Evolutionary conservation across 176 grass and related monocot species (phyloP).

Genomic region (Tuctoria greenei): DNA sequence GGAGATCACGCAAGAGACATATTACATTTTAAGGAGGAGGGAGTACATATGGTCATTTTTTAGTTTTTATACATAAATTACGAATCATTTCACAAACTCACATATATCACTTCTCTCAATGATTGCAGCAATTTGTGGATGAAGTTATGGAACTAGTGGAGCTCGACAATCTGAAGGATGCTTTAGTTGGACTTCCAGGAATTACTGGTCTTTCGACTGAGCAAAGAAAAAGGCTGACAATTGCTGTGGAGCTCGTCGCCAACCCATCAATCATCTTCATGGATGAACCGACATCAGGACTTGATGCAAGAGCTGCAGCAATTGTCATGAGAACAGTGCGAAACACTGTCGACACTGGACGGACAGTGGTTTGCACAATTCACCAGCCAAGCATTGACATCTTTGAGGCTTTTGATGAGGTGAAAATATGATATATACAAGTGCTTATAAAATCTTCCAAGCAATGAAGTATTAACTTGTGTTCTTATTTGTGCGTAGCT

Average conservation of each 20-base stretch:
- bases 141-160: conserved; percentile 96
- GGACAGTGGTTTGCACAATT: conserved; percentile 97
- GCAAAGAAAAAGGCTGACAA: conserved; percentile 87
- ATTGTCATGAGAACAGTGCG: conserved; percentile 98
- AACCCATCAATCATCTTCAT: conserved; percentile 99
- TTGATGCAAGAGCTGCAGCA: conserved; percentile 95
- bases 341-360: conserved; percentile 90
- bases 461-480: no score
- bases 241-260: conserved; percentile 93
- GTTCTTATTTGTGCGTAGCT: no score
- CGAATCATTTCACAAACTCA: not conserved
- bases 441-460: no score
- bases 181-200: conserved; percentile 86
- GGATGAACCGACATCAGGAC: conserved; percentile 97
- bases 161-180: conserved; percentile 81
- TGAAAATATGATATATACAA: conserved; percentile 10
- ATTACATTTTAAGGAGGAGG: not conserved
- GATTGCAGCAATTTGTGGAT: conserved; percentile 89
- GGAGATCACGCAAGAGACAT: not conserved
- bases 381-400: conserved; percentile 98
- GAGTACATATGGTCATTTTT: not conserved
- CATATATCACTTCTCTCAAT: conserved; percentile 15
- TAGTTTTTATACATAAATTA: not conserved
- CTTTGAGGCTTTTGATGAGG: conserved; percentile 99
- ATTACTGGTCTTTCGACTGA: conserved; percentile 92